Evolutionary conservation across 2,329 filamentous ascomycete species (phyloP), one percentile per base, ranked within the genome.

Genomic region (Trichoderma sp.): DNA sequence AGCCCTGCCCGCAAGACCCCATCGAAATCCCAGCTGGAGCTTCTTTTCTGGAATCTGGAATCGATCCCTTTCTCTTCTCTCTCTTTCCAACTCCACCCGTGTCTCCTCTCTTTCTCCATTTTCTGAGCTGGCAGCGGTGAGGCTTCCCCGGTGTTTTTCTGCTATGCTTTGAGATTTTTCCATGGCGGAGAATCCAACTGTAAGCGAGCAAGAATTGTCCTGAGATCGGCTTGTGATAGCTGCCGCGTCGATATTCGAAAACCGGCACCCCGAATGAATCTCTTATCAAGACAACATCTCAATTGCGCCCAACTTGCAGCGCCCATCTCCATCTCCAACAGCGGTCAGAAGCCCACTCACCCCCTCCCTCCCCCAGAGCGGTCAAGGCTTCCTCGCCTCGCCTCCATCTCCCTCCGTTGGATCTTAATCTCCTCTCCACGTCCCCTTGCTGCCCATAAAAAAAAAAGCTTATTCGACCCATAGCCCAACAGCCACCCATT

Each of bases 1-100:
- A n/a, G 46, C n/a, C 16, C 21, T 52, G 46, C 21, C 11, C 16
- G 30, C 39, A 8, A 43, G 39, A 18, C 21, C 1, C 46, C 21
- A 30, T 34, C 16, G 18, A 26, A n/a, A 37, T 26, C n/a, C 6
- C 39, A 10, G 43, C 59, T 46, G 43, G 51, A 55, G 51, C 46
- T 24, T 21, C 37, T 64, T 21, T 54, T 64, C 60, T 64, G 49
- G 60, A 64, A 64, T 64, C 60, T 54, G 60, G 60, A 54, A 64
- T 39, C n/a, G 46, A 49, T 24, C 46, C 46, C 21, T 13, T 56
- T 34, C 37, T 14, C n/a, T 32, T 52, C 21, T 51, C 30, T 32
- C 49, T 54, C 60, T 34, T 18, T 54, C 39, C 28, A 49, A 30
- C 49, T 64, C 39, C 39, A 39, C 39, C 5, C n/a, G 8, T 54